phyloP scores from a whole-genome alignment of 768 basidiomycete genomes.

The Leccinum arenicola region DNA sequence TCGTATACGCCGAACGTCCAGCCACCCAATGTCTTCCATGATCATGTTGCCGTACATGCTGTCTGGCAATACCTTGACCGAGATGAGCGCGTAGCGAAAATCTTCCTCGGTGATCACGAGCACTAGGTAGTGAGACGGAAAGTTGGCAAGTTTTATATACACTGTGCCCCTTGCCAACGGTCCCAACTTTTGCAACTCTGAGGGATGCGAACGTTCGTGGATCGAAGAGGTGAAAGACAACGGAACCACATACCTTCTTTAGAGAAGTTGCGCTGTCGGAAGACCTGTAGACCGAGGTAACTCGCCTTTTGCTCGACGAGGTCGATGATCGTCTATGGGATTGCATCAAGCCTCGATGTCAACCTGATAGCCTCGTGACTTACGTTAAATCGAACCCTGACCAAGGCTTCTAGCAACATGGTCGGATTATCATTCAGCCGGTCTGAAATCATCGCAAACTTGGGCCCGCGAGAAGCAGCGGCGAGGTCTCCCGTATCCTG shows the following conservation, averaged over 20 bases:
- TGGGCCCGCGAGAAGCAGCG: constrained; percentile 67
- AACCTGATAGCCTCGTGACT: constrained; percentile 23
- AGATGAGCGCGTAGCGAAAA: constrained; percentile 81
- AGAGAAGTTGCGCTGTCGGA: constrained; percentile 64
- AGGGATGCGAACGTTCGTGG: not conserved
- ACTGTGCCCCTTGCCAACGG: constrained; percentile 56
- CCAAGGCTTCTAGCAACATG: constrained; percentile 53
- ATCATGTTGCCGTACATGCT: constrained; percentile 58
- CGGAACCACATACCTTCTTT: constrained; percentile 49
- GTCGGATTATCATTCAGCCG: constrained; percentile 69
- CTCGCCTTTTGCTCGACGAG: constrained; percentile 82
- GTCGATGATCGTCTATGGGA: constrained; percentile 76
- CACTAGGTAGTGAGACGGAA: constrained; percentile 80
- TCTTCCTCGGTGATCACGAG: constrained; percentile 76
- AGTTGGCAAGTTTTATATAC: constrained; percentile 75
- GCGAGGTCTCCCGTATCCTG: constrained; percentile 81
- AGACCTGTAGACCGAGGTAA: constrained; percentile 78
- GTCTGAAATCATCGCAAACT: constrained; percentile 56
- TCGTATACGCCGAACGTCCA: constrained; percentile 68
- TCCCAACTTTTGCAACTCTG: constrained; percentile 75
- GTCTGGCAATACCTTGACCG: constrained; percentile 52
- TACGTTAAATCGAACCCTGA: constrained; percentile 61
- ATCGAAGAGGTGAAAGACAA: not conserved
- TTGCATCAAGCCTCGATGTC: not conserved
- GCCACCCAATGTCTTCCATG: constrained; percentile 78